A percentile compares a stretch with the other conserved stretches of the same genome.
Conservation (phyloP, 2,329 filamentous ascomycete genomes). For the Neopestalotiopsis sp. region DNA sequence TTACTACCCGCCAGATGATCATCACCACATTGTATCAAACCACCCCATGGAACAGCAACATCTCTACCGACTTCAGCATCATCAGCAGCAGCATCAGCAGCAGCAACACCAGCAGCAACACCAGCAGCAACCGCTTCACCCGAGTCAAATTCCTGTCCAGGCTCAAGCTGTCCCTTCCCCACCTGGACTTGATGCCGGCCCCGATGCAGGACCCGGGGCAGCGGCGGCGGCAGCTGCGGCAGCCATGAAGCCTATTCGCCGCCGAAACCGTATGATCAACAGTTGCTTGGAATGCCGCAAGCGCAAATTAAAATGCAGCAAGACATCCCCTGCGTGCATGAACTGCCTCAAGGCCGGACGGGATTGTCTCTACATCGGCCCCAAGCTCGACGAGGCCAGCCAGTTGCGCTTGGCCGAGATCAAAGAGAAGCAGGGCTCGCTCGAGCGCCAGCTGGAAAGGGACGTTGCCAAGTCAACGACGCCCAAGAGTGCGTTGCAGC, state of each 20-base stretch:
- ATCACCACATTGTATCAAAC: neutral
- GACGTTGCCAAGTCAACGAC: constrained; percentile 61
- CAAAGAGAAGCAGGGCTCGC: constrained; percentile 77
- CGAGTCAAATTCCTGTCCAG: constrained; percentile 22
- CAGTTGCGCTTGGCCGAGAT: constrained; percentile 76
- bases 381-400: constrained; percentile 70
- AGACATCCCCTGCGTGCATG: constrained; percentile 68
- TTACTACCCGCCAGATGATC: constrained; percentile 3
- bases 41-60: neutral
- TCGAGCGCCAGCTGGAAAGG: constrained; percentile 72
- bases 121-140: constrained; percentile 25
- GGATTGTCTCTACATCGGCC: constrained; percentile 68
- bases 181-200: constrained; percentile 27
- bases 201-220: constrained; percentile 26
- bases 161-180: neutral
- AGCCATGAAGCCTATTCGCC: constrained; percentile 51
- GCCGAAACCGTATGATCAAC: constrained; percentile 69
- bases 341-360: constrained; percentile 64
- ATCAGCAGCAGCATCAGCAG: constrained; percentile 24
- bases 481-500: constrained; percentile 35
- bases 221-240: constrained; percentile 24
- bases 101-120: constrained; percentile 24
- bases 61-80: constrained; percentile 15
- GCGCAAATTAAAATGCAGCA: constrained; percentile 81
- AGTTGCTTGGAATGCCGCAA: constrained; percentile 61